Evolutionary conservation across 2,329 filamentous ascomycete genomes (phyloP).

Genomic region (Aspergillus transmontanensis): DNA sequence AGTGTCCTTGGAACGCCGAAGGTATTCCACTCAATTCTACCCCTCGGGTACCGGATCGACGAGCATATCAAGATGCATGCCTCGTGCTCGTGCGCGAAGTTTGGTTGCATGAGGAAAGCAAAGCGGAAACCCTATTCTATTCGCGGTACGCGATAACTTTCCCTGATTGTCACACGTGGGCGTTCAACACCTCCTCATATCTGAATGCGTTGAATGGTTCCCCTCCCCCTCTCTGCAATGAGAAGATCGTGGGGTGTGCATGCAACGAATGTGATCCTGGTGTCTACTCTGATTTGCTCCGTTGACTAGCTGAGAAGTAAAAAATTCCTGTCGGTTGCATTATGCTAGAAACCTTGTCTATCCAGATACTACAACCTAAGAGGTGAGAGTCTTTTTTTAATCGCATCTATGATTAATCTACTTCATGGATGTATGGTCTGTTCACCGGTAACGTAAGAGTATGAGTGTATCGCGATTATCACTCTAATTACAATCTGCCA

Average conservation of each 20-base stretch:
- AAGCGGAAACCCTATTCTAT: slow-evolving; percentile 8
- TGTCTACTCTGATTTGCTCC: not conserved
- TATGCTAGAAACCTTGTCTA: not conserved
- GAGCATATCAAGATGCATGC: slow-evolving; percentile 18
- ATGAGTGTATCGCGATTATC: not conserved
- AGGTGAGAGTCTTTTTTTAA: not conserved
- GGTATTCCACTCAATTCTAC: slow-evolving; percentile 12
- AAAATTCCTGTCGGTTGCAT: not conserved
- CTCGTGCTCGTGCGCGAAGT: slow-evolving; percentile 18
- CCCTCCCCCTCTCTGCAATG: not conserved
- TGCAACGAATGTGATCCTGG: not conserved
- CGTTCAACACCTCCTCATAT: slow-evolving; percentile 3
- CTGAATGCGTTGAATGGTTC: slow-evolving; percentile 5
- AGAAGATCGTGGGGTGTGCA: slow-evolving; percentile 1
- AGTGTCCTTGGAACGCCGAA: slow-evolving; percentile 1
- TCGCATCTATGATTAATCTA: not conserved
- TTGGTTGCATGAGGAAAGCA: slow-evolving; percentile 5
- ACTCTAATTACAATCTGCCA: not conserved
- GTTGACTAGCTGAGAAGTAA: not conserved
- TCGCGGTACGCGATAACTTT: slow-evolving; percentile 20
- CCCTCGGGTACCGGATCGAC: slow-evolving; percentile 5
- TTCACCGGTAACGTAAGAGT: not conserved
- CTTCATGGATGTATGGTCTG: not conserved
- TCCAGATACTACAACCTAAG: not conserved
- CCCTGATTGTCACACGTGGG: slow-evolving; percentile 20